Percentiles rank a stretch among this genome's conserved stretches.
Conservation (phyloP, 1,139 yeast species). For the Taphrina confusa region DNA sequence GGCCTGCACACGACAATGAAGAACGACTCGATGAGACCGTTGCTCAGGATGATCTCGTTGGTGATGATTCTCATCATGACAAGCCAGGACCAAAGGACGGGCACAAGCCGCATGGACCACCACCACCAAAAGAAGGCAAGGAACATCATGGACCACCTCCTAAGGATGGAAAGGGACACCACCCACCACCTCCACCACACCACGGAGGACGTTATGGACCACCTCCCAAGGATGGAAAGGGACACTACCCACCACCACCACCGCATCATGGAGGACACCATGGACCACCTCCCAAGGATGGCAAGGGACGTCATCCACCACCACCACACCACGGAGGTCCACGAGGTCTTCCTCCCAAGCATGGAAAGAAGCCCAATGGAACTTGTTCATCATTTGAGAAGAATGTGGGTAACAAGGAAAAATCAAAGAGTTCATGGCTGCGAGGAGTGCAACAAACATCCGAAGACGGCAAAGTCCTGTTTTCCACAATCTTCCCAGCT, state of each 20-base stretch:
- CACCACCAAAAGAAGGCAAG: slow-evolving; percentile 2
- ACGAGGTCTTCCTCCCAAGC: slow-evolving; percentile 1
- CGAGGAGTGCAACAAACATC: slow-evolving; percentile 6
- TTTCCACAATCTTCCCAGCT: slow-evolving; percentile 16
- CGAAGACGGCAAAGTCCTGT: neutral
- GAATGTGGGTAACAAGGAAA: neutral
- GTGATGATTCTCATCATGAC: neutral
- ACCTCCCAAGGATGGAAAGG: slow-evolving; percentile 9
- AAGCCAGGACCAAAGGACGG: neutral
- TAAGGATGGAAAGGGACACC: neutral
- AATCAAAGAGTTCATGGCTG: neutral
- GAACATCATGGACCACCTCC: slow-evolving; percentile 1
- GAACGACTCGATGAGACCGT: too few species aligned
- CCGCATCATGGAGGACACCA: neutral
- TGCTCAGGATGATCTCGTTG: neutral
- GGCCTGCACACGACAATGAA: too few species aligned
- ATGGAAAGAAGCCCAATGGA: neutral
- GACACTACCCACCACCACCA: neutral
- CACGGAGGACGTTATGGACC: neutral
- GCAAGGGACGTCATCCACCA: neutral
- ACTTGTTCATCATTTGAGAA: neutral
- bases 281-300: slow-evolving; percentile 9
- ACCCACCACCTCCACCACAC: slow-evolving; percentile 1
- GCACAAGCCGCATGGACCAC: neutral
- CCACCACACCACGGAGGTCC: neutral